Base-by-base conservation (phyloP, 208 protist species). In the Phytomonas sp. region DNA sequence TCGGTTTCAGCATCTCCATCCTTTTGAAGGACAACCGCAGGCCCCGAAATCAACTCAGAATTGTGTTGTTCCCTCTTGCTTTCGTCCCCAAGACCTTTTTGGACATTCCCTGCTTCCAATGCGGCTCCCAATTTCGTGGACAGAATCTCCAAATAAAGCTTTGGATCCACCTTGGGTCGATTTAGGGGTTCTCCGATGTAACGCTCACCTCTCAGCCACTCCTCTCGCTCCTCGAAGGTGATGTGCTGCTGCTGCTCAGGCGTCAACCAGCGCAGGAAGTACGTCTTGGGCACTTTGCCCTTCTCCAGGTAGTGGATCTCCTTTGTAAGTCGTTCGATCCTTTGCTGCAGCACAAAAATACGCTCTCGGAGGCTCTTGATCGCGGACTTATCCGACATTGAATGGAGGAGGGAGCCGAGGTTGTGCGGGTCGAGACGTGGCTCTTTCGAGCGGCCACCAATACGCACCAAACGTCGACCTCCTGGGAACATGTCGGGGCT, bases 211-310 rank as follows among this genome's bases (percentile, higher is more conserved):
- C 72, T 75, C 36, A 96, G 75, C 88, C 91, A 96, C 36, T 76
- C 77, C 46, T 96, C 91, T 29, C 86, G 86, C n/a, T 94, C 87
- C 31, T 94, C 91, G 73, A 80, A 90, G n/a, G 70, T 68, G 51
- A 93, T 84, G 81, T 83, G 78, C 43, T 70, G 70, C 23, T 78
- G 80, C 74, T 96, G 91, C 66, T 94, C 86, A 9, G 82, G 67
- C 28, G 91, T 96, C n/a, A 96, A 76, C 87, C 87, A 96, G 0
- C 85, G 80, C 72, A 93, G 83, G 78, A 96, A 96, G 75, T 92
- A 87, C 33, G 77, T 65, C 26, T 83, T 82, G 8, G 91, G 91
- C 70, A 96, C 91, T 56, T 81, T 76, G 13, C 91, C 91, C 26
- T 73, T 82, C 71, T 96, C 88, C 31, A 96, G 70, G 60, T 85